Evolutionary conservation across 2,329 filamentous ascomycete genomes (phyloP), one percentile per base, ranked within the genome.

Genomic region (Monosporascus sp.): DNA sequence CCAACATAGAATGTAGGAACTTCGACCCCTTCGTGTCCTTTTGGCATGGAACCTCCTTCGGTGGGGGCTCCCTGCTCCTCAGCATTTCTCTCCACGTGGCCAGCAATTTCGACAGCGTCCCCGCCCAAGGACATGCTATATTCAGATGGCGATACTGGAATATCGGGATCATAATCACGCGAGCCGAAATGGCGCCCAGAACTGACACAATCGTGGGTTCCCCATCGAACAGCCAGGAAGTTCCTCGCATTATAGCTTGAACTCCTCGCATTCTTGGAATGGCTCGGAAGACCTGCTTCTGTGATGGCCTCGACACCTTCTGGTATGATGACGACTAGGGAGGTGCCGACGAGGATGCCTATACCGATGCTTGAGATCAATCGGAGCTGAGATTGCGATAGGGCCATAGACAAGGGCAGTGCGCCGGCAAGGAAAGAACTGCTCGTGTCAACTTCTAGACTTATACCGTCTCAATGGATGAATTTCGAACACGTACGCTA

Each of bases 271-370:
- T 53, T 60, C 14, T 60, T 59, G 31, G 55, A 54, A 53, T 60
- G 63, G 9, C 68, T 58, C 6, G 68, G 60, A 53, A 74, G 68
- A 2, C 72, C 70, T 3, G 79, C 74, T 15, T 79, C 84, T 61
- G 94, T 90, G 53, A 97, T 80, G 3, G 94, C 93, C 68, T 97
- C 92, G 55, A 97, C 87, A 38, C 94, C 94, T 71, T 99, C 94
- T 1, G 94, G 94, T 64, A 99, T 96, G 66, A 99, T 97, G 35
- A 99, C 91, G 59, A 97, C 93, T 59, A 99, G 80, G 1, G 93
- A 93, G 27, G 94, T 97, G 37, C 94, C 94, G 17, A 99, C 92
- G 8, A 99, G 78, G 49, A 99, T 88, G 45, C 94, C 94, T 70
- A 96, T 90, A 50, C 94, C 94, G 68, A 97, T 83, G 53, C 91